Evolutionary conservation across 306 rosid species (phyloP), one percentile per base, ranked within the genome.

Genomic region (Vachellia collinsii): DNA sequence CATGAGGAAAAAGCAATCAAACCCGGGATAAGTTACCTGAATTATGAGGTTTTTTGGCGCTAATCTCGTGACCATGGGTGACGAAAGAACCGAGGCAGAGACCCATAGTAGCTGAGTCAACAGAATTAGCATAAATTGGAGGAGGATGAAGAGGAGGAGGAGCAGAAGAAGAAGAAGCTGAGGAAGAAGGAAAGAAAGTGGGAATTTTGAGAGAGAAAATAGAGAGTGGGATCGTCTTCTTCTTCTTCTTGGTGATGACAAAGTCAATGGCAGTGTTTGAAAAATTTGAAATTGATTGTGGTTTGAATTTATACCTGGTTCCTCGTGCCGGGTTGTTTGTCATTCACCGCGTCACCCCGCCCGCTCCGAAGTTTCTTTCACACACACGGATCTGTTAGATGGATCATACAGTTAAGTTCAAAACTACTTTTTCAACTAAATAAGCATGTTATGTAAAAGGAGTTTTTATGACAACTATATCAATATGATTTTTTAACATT

Each of bases 11-110:
- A 51, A 25, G 67, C 62, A 79, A 16, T 12, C 68, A 62, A 62
- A 12, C 9, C n/a, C 4, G 9, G 0, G 65, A 59, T 14, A 62
- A 78, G 43, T 77, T 84, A 88, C 97, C 97, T 80, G 89, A 81
- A 71, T 74, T 79, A 0, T 84, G 78, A 29, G 89, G 67, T 39
- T 3, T 39, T 46, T 51, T 81, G 80, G 75, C 29, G 71, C 74
- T 34, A 3, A 89, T 75, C 7, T 36, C 53, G 34, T 47, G 79
- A 64, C 58, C 37, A 72, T 48, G 63, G 19, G 34, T 56, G 63
- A 64, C 70, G 54, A 67, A 80, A 84, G 83, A 85, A 81, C 88
- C 78, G 56, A 75, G 85, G 84, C 97, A 90, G 74, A 83, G 86
- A 82, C 94, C 97, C 94, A 92, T 92, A 11, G 46, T 34, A 67